phyloP scores from a whole-genome alignment of 2,329 filamentous ascomycete genomes.

The Aspergillus aculeatinus region DNA sequence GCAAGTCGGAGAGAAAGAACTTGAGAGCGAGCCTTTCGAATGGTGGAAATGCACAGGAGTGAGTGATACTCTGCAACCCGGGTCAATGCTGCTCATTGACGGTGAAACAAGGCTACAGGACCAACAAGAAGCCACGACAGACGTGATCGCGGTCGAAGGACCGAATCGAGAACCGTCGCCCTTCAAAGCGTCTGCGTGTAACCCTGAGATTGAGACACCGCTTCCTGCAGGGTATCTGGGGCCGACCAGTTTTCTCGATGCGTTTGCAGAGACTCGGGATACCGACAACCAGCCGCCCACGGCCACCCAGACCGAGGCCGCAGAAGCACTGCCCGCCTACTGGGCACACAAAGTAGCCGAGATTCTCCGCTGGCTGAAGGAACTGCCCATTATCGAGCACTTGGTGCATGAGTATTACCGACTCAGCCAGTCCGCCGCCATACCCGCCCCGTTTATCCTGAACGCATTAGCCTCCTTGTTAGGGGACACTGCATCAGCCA shows the following conservation, averaged over 20 bases:
- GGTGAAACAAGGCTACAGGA: too few relatives aligned
- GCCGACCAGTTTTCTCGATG: conserved; percentile 34
- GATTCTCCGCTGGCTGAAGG: conserved; percentile 16
- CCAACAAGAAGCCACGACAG: not conserved
- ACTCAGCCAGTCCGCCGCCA: not conserved
- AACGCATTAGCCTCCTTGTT: conserved; percentile 18
- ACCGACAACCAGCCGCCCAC: conserved; percentile 14
- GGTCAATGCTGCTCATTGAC: too few relatives aligned
- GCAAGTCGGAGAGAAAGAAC: not conserved
- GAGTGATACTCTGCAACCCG: not conserved
- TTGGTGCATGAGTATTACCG: conserved; percentile 15
- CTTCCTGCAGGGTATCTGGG: conserved; percentile 33
- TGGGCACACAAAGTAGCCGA: conserved; percentile 24
- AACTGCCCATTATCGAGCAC: conserved; percentile 18
- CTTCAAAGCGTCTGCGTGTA: not conserved
- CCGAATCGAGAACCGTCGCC: not conserved
- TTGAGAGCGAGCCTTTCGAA: conserved; percentile 2
- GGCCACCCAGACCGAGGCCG: not conserved
- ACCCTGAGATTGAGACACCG: conserved; percentile 14
- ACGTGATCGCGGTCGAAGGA: too few relatives aligned
- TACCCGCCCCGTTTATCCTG: conserved; percentile 37
- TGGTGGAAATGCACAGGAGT: not conserved
- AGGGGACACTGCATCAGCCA: too few relatives aligned
- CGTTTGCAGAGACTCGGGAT: conserved; percentile 25
- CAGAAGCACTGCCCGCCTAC: conserved; percentile 16